These are phyloP conservation scores for Porpolomopsis calyptriformis DNA, from an alignment of 768 basidiomycete genomes.

Conservation along the genomic window DNA sequence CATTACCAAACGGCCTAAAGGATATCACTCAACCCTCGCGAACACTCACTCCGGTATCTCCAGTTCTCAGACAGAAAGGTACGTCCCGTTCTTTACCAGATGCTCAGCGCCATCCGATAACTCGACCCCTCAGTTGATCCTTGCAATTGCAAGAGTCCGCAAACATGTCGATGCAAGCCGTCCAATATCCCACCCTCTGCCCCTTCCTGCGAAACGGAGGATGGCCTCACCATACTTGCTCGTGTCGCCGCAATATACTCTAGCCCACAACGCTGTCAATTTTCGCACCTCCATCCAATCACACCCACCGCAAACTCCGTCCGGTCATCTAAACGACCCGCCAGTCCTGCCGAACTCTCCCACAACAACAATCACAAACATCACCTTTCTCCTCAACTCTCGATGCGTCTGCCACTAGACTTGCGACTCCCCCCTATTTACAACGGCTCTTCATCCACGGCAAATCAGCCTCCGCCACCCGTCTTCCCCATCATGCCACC, in stretches of 20 bases:
- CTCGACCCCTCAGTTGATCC: neutral
- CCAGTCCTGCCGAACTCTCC: conserved; percentile 15
- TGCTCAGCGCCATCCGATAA: neutral
- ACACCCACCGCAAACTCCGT: neutral
- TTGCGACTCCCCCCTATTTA: conserved; percentile 43
- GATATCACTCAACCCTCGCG: conserved; percentile 35
- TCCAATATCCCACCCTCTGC: conserved; percentile 5
- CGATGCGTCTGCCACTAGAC: conserved; percentile 10
- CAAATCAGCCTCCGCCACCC: conserved; percentile 23
- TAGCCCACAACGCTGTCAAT: conserved; percentile 10
- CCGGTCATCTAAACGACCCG: conserved; percentile 12
- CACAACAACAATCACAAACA: conserved; percentile 17
- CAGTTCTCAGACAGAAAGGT: conserved; percentile 45
- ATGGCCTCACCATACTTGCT: conserved; percentile 25
- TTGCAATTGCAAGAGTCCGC: conserved; percentile 38
- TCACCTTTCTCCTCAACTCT: neutral
- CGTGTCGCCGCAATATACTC: conserved; percentile 28
- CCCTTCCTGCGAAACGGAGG: conserved; percentile 7
- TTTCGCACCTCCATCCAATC: conserved; percentile 9
- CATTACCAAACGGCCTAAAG: conserved; percentile 63
- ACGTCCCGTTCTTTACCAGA: conserved; percentile 3
- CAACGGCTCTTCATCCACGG: conserved; percentile 17
- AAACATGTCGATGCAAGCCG: conserved; percentile 42
- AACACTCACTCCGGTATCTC: conserved; percentile 18
- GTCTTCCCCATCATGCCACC: conserved; percentile 51